Evolutionary conservation across 352 stramenopile genomes (phyloP).

Genomic region (Phytophthora crassamura): DNA sequence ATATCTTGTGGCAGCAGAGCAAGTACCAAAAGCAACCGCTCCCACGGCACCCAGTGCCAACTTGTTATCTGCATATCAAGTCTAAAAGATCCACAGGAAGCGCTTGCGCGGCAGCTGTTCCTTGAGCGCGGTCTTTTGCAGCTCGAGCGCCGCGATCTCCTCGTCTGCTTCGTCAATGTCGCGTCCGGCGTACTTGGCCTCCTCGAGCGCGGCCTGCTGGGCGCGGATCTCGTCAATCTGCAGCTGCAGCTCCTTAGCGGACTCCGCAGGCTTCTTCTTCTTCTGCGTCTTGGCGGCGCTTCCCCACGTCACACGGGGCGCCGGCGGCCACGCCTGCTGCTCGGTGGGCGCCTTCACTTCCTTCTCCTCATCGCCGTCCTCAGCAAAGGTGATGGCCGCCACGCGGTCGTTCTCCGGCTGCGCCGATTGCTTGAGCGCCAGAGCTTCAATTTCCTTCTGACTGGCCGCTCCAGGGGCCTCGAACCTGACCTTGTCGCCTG

Average conservation of each 20-base stretch:
- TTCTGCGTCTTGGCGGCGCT: conserved; percentile 36
- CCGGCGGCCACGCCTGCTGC: conserved; percentile 50
- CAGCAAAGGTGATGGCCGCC: conserved; percentile 66
- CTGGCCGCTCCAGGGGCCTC: conserved; percentile 60
- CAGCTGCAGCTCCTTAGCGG: conserved; percentile 40
- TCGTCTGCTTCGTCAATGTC: conserved; percentile 86
- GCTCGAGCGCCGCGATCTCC: conserved; percentile 73
- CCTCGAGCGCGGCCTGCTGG: conserved; percentile 68
- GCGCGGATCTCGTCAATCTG: conserved; percentile 71
- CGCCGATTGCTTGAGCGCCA: conserved; percentile 56
- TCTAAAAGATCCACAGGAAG: conserved; percentile 85
- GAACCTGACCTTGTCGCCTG: conserved; percentile 58
- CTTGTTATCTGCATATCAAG: conserved; percentile 4
- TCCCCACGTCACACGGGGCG: conserved; percentile 60
- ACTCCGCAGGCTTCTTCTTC: conserved; percentile 28
- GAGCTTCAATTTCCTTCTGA: conserved; percentile 69
- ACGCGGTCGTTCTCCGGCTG: conserved; percentile 53
- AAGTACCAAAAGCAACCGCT: too few relatives aligned
- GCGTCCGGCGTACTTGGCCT: conserved; percentile 74
- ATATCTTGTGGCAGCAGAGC: too few relatives aligned
- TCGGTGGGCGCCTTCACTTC: conserved; percentile 29
- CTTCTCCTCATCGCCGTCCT: conserved; percentile 36
- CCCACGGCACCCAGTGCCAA: neutral
- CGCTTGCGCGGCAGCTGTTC: conserved; percentile 74
- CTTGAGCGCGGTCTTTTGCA: conserved; percentile 74